A percentile compares a stretch with the other conserved stretches of the same genome.
These are phyloP conservation scores for Penicilliopsis zonata DNA, from an alignment of 495 filamentous ascomycete genomes.

Conservation along the genomic window DNA sequence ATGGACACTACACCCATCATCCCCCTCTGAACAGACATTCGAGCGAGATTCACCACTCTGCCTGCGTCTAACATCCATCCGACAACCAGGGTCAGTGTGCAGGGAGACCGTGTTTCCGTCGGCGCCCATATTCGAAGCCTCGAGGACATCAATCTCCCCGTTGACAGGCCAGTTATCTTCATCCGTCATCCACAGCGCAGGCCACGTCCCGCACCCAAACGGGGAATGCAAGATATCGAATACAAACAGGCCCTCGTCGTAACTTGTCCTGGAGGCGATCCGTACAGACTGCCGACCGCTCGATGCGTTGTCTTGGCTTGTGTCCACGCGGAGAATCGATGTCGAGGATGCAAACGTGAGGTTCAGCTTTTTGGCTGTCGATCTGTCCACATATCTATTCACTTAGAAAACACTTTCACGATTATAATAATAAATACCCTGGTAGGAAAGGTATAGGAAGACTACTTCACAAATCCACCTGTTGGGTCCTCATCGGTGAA, in stretches of 20 bases:
- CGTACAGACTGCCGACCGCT: slow-evolving; percentile 42
- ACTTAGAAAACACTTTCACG: too few relatives aligned
- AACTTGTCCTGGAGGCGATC: slow-evolving; percentile 37
- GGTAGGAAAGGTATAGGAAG: not conserved
- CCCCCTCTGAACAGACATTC: too few relatives aligned
- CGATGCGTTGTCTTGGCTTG: slow-evolving; percentile 23
- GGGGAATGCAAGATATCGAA: slow-evolving; percentile 42
- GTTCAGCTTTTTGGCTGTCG: slow-evolving; percentile 25
- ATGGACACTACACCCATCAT: slow-evolving; percentile 31
- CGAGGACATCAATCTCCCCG: slow-evolving; percentile 40
- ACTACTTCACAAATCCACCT: slow-evolving; percentile 38
- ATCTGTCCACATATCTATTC: slow-evolving; percentile 21
- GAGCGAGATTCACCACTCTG: slow-evolving; percentile 30
- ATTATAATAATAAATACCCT: too few relatives aligned
- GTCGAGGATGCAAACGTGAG: slow-evolving; percentile 36
- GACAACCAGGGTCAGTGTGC: slow-evolving; percentile 31
- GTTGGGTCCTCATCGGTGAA: slow-evolving; percentile 40
- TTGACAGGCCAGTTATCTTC: slow-evolving; percentile 45
- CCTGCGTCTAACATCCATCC: slow-evolving; percentile 34
- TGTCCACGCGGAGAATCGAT: slow-evolving; percentile 41
- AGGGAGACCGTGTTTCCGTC: slow-evolving; percentile 34
- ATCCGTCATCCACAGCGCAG: slow-evolving; percentile 51
- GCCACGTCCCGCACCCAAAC: slow-evolving; percentile 43
- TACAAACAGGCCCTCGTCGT: slow-evolving; percentile 40
- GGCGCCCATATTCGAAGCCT: slow-evolving; percentile 30